Base-by-base conservation (phyloP, 805 yeast species). In the Komagataella populi region DNA sequence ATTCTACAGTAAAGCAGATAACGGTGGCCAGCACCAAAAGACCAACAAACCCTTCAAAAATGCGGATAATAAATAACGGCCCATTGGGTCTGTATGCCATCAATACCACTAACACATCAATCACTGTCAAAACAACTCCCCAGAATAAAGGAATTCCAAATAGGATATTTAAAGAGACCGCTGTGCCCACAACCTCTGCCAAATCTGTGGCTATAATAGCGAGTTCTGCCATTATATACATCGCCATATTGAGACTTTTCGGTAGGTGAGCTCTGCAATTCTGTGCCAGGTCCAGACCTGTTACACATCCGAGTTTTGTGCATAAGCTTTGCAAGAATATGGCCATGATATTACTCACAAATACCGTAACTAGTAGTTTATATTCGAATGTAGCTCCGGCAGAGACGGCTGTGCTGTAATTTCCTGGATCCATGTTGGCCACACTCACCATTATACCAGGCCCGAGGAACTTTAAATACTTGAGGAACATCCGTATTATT, bases 131-230 rank as follows among this genome's bases (percentile, higher is more conserved):
- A 3, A 88, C 67, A 14, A 91, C 96, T 39, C 99, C 99, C 4
- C 80, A 72, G 6, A 87, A 73, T 17, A 93, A 69, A 0, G 98
- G 98, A 6, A 93, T 70, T 2, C 78, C 75, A 62, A 90, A 80
- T 46, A 93, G 68, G 52, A 91, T 87, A 58, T 93, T 88, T 52
- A 91, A 73, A 0, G 98, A 84, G 52, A 91, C 88, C 3, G 98
- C 97, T 3, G 96, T 87, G n/a, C 99, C 99, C 23, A 93, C 91
- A 43, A 91, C 96, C 63, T 91, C 98, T 1, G 99, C 97, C 56
- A 93, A 76, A 68, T 91, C 99, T 0, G 98, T 91, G 2, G 97
- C 96, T 46, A 91, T 81, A 53, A 91, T 91, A 18, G 98, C 95
- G 17, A 84, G 68, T 61, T 91, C 98, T 0, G 97, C 95, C 55